These are phyloP conservation scores for Solanum acaule DNA, from an alignment of 257 asterid genomes.

Conservation along the genomic window DNA sequence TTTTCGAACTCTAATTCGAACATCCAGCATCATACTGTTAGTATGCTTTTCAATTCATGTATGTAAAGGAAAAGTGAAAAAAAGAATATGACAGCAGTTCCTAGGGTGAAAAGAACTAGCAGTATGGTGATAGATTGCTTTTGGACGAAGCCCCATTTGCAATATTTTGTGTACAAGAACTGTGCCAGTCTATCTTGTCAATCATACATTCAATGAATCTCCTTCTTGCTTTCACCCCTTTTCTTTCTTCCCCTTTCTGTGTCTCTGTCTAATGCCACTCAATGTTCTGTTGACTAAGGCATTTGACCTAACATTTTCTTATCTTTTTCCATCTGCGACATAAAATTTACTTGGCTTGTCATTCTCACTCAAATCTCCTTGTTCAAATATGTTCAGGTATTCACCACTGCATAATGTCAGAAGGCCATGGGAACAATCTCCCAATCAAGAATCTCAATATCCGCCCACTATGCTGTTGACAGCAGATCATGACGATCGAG, in stretches of 20 bases:
- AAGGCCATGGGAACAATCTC: slow-evolving; percentile 82
- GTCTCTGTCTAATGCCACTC: not conserved
- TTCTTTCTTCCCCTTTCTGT: not conserved
- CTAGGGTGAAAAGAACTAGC: not conserved
- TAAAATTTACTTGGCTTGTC: not conserved
- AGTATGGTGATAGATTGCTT: not conserved
- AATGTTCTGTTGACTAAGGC: not conserved
- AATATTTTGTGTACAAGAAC: not conserved
- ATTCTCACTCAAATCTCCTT: not conserved
- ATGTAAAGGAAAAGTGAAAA: not conserved
- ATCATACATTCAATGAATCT: not conserved
- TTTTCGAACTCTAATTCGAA: not conserved
- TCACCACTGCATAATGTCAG: slow-evolving; percentile 86
- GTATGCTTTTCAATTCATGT: not conserved
- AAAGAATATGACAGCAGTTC: not conserved
- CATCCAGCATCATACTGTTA: not conserved
- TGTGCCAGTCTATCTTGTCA: not conserved
- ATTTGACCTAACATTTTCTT: not conserved
- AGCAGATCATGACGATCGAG: slow-evolving; percentile 98
- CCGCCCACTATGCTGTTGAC: slow-evolving; percentile 92
- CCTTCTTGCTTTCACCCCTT: not conserved
- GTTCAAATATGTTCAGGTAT: slow-evolving; percentile 36
- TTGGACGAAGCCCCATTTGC: not conserved
- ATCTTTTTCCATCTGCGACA: not conserved
- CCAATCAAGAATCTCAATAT: slow-evolving; percentile 42